Evolutionary conservation across 768 basidiomycete genomes (phyloP).

Genomic region (Paxillus involutus): DNA sequence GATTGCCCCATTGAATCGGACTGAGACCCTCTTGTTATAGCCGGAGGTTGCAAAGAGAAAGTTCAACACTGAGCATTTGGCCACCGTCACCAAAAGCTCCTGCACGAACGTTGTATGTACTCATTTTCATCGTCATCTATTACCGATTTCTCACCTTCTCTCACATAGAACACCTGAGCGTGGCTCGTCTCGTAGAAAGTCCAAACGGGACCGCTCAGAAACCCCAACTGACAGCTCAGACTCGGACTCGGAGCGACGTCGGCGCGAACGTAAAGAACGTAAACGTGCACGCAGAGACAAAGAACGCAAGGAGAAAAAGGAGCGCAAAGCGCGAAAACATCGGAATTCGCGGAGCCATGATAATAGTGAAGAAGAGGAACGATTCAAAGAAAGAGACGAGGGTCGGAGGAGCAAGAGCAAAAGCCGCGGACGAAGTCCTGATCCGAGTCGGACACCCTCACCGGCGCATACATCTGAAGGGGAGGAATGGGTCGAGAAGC

Average conservation of each 20-base stretch:
- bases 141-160: neutral
- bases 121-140: neutral
- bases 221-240: slow-evolving; percentile 44
- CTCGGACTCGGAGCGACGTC: slow-evolving; percentile 58
- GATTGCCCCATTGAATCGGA: neutral
- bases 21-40: slow-evolving; percentile 36
- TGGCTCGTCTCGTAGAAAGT: slow-evolving; percentile 51
- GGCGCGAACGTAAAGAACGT: slow-evolving; percentile 59
- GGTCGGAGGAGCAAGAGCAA: slow-evolving; percentile 30
- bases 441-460: slow-evolving; percentile 34
- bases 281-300: slow-evolving; percentile 54
- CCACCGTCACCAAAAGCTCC: slow-evolving; percentile 77
- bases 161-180: slow-evolving; percentile 55
- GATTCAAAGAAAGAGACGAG: slow-evolving; percentile 23
- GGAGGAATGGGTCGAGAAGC: slow-evolving; percentile 72
- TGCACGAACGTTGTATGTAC: slow-evolving; percentile 53
- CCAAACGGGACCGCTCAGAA: slow-evolving; percentile 54
- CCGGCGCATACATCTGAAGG: slow-evolving; percentile 35
- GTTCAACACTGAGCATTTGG: slow-evolving; percentile 65
- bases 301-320: slow-evolving; percentile 40
- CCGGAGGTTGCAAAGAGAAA: slow-evolving; percentile 68
- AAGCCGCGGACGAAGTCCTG: slow-evolving; percentile 34
- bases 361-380: slow-evolving; percentile 36
- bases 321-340: slow-evolving; percentile 36
- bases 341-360: slow-evolving; percentile 36